Evolutionary conservation across 106 monocot genomes (phyloP).

Genomic region (Dioscorea alata): DNA sequence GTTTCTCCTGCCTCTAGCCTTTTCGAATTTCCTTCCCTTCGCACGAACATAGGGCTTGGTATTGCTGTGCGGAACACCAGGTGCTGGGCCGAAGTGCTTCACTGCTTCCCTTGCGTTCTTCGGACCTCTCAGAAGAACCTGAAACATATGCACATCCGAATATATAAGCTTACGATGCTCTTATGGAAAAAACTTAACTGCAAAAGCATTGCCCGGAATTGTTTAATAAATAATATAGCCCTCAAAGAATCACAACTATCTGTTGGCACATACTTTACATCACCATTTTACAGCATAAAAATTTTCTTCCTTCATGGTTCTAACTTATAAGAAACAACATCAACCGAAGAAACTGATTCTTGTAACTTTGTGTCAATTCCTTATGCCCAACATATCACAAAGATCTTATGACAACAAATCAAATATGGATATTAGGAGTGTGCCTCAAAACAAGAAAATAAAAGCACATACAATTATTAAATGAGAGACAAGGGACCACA

Average conservation of each 20-base stretch:
- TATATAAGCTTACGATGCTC: background rate
- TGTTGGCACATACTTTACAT: background rate
- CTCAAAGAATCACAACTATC: background rate
- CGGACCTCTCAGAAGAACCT: constrained; percentile 10
- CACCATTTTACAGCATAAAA: background rate
- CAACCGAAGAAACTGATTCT: background rate
- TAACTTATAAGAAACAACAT: background rate
- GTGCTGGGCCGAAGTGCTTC: constrained; percentile 13
- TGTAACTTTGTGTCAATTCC: too few relatives aligned
- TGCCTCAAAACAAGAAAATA: too few relatives aligned
- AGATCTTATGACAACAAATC: too few relatives aligned
- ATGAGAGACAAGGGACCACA: too few relatives aligned
- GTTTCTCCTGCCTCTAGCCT: constrained; percentile 12
- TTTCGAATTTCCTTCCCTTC: constrained; percentile 12
- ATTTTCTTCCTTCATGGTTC: background rate
- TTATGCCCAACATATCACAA: too few relatives aligned
- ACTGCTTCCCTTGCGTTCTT: constrained; percentile 12
- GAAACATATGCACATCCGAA: background rate
- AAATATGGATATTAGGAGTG: too few relatives aligned
- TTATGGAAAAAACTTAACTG: background rate
- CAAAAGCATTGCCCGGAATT: background rate
- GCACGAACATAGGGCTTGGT: constrained; percentile 10
- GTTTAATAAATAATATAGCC: background rate
- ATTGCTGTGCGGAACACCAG: constrained; percentile 13
- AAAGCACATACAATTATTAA: too few relatives aligned